Evolutionary conservation across 1,139 yeast species (phyloP), one percentile per base, ranked within the genome.

Genomic region (Kurtzmaniella quercitrusa): DNA sequence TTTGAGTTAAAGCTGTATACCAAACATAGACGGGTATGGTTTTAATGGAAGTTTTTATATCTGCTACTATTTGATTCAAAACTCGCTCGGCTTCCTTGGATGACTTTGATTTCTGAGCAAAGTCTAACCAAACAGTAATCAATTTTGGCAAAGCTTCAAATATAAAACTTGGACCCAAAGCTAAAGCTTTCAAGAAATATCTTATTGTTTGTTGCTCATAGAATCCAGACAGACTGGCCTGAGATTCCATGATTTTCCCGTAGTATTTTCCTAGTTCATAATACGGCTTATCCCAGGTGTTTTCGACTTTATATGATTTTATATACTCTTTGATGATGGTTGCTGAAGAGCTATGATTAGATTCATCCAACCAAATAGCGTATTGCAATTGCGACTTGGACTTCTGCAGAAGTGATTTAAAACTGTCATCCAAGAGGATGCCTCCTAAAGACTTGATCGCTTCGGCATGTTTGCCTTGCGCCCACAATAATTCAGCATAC

Each of bases 51-150:
- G 68, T 68, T 27, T 70, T 68, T 21, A 88, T 71, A 43, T 82
- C 82, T 17, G 73, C 69, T 2, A 82, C 71, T 15, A 84, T 77
- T 34, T 66, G 66, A 1, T 66, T 62, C 37, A 78, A 61, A 42
- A 70, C 70, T 39, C 72, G 66, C 44, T 67, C 55, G 47, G 74
- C 56, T 49, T 63, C 64, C 55, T 69, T 57, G 2, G 58, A 48
- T 17, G 54, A 53, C 21, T 54, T 51, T 5, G 55, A 49, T 29
- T 49, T 52, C 41, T 65, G 79, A 2, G 91, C 86, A 59, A 84
- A 87, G 55, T 93, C 97, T 16, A 94, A 69, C 98, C 98, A 94
- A 16, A 90, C 75, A 0, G 97, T 91, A 6, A 93, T 75, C 21
- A 90, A 77, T 57, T 90, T 90, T 0, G 98, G 98, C 18, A 94